Conservation (phyloP, 495 filamentous ascomycete species). For the Pseudevernia furfuracea region DNA sequence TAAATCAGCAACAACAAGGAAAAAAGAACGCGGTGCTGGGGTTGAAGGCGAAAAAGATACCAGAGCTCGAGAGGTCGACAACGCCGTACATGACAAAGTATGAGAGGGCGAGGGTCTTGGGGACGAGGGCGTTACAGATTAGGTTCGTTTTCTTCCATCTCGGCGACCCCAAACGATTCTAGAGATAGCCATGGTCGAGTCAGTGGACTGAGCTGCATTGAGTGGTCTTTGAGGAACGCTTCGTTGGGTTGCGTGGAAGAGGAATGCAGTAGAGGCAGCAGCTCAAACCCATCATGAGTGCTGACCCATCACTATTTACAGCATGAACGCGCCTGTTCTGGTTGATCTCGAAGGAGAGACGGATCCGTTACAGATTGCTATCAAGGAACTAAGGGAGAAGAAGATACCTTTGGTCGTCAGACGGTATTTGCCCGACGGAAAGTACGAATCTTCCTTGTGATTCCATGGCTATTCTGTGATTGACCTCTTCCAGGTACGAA, state of each 20-base stretch:
- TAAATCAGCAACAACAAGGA: constrained; percentile 31
- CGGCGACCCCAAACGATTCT: background rate
- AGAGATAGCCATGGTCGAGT: background rate
- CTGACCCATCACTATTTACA: constrained; percentile 22
- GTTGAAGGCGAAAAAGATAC: constrained; percentile 79
- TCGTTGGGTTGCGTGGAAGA: constrained; percentile 6
- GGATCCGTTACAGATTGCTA: constrained; percentile 91
- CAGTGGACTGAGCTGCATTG: background rate
- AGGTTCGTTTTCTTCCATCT: constrained; percentile 51
- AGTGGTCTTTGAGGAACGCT: constrained; percentile 3
- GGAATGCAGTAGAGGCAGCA: background rate
- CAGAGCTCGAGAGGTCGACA: constrained; percentile 78
- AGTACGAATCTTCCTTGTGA: constrained; percentile 48
- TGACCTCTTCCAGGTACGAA: constrained; percentile 63
- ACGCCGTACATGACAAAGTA: constrained; percentile 99
- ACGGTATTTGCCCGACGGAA: constrained; percentile 93
- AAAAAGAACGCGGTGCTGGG: constrained; percentile 49
- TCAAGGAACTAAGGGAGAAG: constrained; percentile 95
- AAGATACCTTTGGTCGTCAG: constrained; percentile 94
- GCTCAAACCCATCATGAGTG: background rate
- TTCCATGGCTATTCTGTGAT: background rate
- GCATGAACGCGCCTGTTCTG: constrained; percentile 95
- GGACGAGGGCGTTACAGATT: constrained; percentile 90
- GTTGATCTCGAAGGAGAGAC: constrained; percentile 97
- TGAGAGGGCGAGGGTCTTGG: constrained; percentile 85